Evolutionary conservation across 345 rosid species (phyloP).

Genomic region (Arabidopsis suecica): DNA sequence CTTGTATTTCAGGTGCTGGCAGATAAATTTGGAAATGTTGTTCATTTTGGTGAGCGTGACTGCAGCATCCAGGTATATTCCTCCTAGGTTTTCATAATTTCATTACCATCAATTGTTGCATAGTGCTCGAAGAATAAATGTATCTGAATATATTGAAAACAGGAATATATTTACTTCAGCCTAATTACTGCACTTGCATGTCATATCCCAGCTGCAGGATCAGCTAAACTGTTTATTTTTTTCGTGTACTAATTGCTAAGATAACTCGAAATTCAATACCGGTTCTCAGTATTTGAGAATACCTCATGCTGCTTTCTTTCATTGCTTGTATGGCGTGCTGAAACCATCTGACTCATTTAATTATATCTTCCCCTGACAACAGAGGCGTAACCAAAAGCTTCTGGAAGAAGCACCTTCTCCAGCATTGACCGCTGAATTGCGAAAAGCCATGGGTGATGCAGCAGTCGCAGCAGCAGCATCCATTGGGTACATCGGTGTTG

Average conservation of each 20-base stretch:
- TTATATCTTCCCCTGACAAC: conserved; percentile 33
- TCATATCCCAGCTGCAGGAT: conserved; percentile 11
- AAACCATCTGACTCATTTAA: conserved; percentile 10
- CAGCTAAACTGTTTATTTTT: conserved; percentile 15
- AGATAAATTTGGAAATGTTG: conserved; percentile 94
- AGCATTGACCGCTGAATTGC: conserved; percentile 87
- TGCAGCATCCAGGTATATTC: conserved; percentile 94
- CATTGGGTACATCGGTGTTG: conserved; percentile 96
- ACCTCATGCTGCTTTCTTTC: conserved; percentile 5
- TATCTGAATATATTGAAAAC: background rate
- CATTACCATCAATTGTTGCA: background rate
- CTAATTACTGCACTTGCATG: conserved; percentile 3
- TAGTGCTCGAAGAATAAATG: background rate
- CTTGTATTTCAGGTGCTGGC: conserved; percentile 80
- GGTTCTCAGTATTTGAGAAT: background rate
- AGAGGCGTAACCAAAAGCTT: conserved; percentile 97
- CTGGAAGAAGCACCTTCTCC: conserved; percentile 99
- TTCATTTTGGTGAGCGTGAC: conserved; percentile 99
- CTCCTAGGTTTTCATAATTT: background rate
- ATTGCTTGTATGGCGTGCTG: background rate
- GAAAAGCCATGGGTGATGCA: conserved; percentile 99
- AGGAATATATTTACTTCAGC: background rate
- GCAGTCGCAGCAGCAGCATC: conserved; percentile 99
- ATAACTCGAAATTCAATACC: background rate
- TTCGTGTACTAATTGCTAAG: background rate